Conservation (phyloP, 1,139 yeast species). For the Lodderomyces beijingensis region DNA sequence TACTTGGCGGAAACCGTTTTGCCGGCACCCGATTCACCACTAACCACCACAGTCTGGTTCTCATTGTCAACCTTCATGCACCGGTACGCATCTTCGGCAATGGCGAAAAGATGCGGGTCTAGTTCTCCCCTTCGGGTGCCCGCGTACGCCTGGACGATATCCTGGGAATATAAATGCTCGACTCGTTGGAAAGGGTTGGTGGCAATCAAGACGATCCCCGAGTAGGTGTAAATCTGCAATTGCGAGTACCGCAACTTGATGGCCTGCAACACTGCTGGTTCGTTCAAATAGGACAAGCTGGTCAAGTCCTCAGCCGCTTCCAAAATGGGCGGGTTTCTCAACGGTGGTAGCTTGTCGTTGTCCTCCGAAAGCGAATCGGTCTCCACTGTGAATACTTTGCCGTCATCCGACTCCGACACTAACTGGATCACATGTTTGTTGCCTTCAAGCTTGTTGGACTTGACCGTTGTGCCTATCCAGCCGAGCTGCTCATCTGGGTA, state of each 20-base stretch:
- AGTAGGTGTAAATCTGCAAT: conserved; percentile 87
- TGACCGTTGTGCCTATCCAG: conserved; percentile 87
- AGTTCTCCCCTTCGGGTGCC: conserved; percentile 90
- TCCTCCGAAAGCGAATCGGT: conserved; percentile 48
- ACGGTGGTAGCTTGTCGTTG: conserved; percentile 63
- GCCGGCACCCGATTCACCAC: conserved; percentile 99
- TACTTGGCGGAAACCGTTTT: conserved; percentile 96
- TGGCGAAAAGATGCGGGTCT: conserved; percentile 95
- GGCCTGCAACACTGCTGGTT: conserved; percentile 95
- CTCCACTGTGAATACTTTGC: conserved; percentile 46
- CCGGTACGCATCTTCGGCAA: conserved; percentile 97
- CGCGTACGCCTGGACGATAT: conserved; percentile 89
- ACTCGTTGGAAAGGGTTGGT: conserved; percentile 93
- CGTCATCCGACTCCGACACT: conserved; percentile 57
- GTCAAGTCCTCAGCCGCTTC: conserved; percentile 96
- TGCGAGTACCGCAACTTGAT: conserved; percentile 86
- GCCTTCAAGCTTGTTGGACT: conserved; percentile 44
- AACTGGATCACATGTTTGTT: conserved; percentile 54
- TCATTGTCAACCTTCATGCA: conserved; percentile 82
- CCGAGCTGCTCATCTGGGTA: conserved; percentile 84
- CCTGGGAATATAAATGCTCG: conserved; percentile 86
- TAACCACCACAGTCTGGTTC: conserved; percentile 94
- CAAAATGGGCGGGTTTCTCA: conserved; percentile 89
- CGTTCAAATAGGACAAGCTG: conserved; percentile 85
- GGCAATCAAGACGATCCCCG: conserved; percentile 95